These are phyloP conservation scores for Adansonia gregorii DNA, from an alignment of 441 rosid genomes.

Conservation along the genomic window DNA sequence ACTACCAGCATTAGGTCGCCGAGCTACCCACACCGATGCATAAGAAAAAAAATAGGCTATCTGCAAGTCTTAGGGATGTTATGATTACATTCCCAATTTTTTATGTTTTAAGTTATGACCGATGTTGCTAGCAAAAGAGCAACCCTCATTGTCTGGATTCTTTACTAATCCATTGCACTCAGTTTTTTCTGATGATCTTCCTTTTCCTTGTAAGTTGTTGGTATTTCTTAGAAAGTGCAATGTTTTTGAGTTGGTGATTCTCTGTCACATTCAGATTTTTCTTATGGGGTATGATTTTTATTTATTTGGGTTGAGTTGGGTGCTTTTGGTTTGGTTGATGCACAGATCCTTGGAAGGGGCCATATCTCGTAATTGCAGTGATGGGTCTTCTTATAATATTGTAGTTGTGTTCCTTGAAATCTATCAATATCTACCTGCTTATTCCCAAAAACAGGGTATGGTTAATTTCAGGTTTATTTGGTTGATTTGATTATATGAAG, in stretches of 20 bases:
- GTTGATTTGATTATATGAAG: background rate
- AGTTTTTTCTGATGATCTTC: background rate
- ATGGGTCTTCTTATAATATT: background rate
- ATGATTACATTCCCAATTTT: background rate
- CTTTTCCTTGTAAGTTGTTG: conserved; percentile 6
- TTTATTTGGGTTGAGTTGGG: background rate
- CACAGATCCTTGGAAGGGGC: background rate
- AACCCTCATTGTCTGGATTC: background rate
- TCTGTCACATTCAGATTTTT: background rate
- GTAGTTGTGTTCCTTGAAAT: background rate
- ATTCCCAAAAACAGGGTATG: background rate
- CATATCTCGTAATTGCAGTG: background rate
- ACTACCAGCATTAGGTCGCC: too few relatives aligned
- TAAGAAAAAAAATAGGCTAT: too few relatives aligned
- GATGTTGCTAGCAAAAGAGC: background rate
- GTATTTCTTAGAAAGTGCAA: background rate
- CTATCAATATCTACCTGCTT: background rate
- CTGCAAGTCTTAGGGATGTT: background rate
- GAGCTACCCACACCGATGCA: too few relatives aligned
- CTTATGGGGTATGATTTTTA: background rate
- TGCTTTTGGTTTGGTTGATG: background rate
- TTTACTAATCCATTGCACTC: background rate
- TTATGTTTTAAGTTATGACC: background rate
- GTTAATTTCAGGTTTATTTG: background rate
- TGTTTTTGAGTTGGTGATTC: background rate